Evolutionary conservation across 768 basidiomycete species (phyloP), one percentile per base, ranked within the genome.

Genomic region (Sarcodon aspratus): DNA sequence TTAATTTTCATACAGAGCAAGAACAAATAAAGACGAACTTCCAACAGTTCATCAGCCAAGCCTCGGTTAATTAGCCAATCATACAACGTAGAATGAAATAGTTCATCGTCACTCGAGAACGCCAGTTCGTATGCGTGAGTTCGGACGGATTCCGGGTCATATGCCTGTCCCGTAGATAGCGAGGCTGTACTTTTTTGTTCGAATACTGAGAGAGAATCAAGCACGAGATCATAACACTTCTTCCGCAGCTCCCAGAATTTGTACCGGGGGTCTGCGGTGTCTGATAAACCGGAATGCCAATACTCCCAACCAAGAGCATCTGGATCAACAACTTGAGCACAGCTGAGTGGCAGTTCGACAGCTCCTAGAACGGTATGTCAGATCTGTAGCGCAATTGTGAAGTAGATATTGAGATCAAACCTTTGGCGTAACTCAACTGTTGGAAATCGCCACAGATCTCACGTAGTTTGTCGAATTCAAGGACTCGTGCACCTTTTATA

Each of bases 81-180:
- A 59, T 99, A 99, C 50, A 99, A 63, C 13, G 81, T 82, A 33
- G 85, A 91, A 65, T 98, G 93, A 68, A 98, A 97, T 68, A 94
- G 79, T 57, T 92, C 84, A 62, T 98, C 96, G 33, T 85, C 77
- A 56, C 83, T 82, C 6, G 78, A 70, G 50, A 97, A 84, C 1
- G 91, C 89, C 49, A 93, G 73, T 34, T 85, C 81, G 61, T 93
- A 96, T 0, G 93, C 92, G 59, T 87, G 84, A 44, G 74, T 76
- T 47, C 88, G 77, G n/a, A 88, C 79, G 10, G 78, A 70, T 52
- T 90, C 86, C 7, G 78, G 74, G 44, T 82, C 79, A 21, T 62
- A 60, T 0, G 49, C 38, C 11, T 52, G 48, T 34, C 75, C 75
- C 15, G 63, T 55, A 31, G 66, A 52, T 6, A 66, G 50, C 32